Evolutionary conservation across 768 basidiomycete species (phyloP).

Genomic region (Termitomyces sp.): DNA sequence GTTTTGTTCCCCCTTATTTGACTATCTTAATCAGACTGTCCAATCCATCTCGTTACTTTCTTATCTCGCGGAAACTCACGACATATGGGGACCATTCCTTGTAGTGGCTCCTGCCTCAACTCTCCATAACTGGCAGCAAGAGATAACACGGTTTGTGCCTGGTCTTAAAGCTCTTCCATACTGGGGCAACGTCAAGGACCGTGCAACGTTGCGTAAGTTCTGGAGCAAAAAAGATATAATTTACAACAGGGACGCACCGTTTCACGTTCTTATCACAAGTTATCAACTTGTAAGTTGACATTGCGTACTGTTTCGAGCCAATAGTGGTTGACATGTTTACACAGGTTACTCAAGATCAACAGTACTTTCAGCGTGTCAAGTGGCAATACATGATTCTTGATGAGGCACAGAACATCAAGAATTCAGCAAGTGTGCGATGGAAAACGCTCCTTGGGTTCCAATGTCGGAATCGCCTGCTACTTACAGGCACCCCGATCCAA

Average conservation of each 20-base stretch:
- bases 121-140: slow-evolving; percentile 99
- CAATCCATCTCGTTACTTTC: slow-evolving; percentile 96
- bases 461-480: slow-evolving; percentile 88
- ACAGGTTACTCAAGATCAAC: slow-evolving; percentile 92
- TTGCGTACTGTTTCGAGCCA: background rate
- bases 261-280: slow-evolving; percentile 94
- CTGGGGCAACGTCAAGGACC: slow-evolving; percentile 97
- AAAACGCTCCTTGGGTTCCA: slow-evolving; percentile 95
- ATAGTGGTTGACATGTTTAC: background rate
- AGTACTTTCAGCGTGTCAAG: slow-evolving; percentile 95
- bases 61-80: slow-evolving; percentile 93
- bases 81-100: slow-evolving; percentile 99
- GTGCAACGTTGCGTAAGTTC: slow-evolving; percentile 89
- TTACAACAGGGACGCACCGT: slow-evolving; percentile 92
- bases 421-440: slow-evolving; percentile 93
- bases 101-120: slow-evolving; percentile 98
- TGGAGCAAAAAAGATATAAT: slow-evolving; percentile 98
- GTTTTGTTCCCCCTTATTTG: background rate
- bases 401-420: slow-evolving; percentile 99
- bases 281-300: slow-evolving; percentile 76
- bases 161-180: slow-evolving; percentile 92
- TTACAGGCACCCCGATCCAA: slow-evolving; percentile 98
- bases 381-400: slow-evolving; percentile 99
- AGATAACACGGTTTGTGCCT: slow-evolving; percentile 93
- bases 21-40: slow-evolving; percentile 60